Percentiles rank a stretch among this genome's conserved stretches.
phyloP scores from a whole-genome alignment of 2,329 filamentous ascomycete genomes.

The Trichoderma sp. region DNA sequence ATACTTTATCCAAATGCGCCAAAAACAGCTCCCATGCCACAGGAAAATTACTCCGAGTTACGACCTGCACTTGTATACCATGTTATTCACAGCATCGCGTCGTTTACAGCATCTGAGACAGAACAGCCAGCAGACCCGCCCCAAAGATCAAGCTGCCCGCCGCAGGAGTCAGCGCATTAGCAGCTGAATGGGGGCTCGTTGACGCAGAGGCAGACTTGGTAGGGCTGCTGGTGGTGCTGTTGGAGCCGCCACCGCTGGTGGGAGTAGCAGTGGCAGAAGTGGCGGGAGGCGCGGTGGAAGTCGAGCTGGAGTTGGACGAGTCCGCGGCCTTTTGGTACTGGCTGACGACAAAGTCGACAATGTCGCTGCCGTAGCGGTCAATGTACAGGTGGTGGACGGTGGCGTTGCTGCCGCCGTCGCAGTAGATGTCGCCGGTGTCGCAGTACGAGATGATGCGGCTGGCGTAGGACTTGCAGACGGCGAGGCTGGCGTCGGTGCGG shows the following conservation, averaged over 20 bases:
- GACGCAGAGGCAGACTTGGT: background rate
- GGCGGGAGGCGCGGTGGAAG: slow-evolving; percentile 9
- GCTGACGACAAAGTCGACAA: slow-evolving; percentile 41
- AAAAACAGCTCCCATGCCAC: background rate
- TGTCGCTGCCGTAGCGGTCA: slow-evolving; percentile 38
- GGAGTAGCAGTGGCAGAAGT: slow-evolving; percentile 5
- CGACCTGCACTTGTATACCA: background rate
- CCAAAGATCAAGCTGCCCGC: slow-evolving; percentile 23
- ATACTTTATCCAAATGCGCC: background rate
- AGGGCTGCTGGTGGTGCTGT: background rate
- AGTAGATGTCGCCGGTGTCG: slow-evolving; percentile 46
- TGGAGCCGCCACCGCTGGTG: background rate
- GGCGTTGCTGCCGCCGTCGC: slow-evolving; percentile 37
- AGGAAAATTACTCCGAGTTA: background rate
- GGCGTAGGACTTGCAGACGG: slow-evolving; percentile 40
- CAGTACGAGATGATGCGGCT: slow-evolving; percentile 44
- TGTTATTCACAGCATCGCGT: background rate
- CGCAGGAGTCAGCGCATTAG: slow-evolving; percentile 5
- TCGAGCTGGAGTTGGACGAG: slow-evolving; percentile 12
- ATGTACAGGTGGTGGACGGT: slow-evolving; percentile 42
- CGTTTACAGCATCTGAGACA: slow-evolving; percentile 22
- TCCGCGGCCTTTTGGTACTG: slow-evolving; percentile 34
- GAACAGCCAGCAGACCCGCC: background rate
- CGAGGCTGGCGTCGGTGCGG: slow-evolving; percentile 36
- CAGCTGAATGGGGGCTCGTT: background rate